Conservation (phyloP, 2,329 filamentous ascomycete genomes). For the Colletotrichum liriopes region DNA sequence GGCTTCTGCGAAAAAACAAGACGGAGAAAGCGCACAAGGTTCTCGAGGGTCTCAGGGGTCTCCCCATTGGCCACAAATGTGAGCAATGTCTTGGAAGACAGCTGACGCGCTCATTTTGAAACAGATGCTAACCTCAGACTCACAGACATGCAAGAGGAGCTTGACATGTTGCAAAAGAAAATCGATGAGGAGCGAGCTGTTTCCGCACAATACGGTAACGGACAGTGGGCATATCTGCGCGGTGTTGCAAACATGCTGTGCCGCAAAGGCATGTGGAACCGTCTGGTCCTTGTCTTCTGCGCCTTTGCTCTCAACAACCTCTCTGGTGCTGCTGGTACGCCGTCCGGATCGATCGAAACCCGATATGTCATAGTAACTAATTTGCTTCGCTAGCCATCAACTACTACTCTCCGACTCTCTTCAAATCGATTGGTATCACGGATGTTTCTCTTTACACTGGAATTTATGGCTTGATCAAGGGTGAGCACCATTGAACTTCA, state of each 20-base stretch:
- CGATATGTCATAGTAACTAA: too few species aligned
- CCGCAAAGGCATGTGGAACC: slow-evolving; percentile 58
- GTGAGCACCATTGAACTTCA: neutral
- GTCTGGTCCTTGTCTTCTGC: slow-evolving; percentile 55
- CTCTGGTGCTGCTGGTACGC: slow-evolving; percentile 49
- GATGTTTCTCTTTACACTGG: slow-evolving; percentile 64
- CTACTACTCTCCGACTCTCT: slow-evolving; percentile 58
- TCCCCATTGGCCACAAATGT: slow-evolving; percentile 58
- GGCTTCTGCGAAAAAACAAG: slow-evolving; percentile 43
- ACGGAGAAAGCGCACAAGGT: slow-evolving; percentile 50
- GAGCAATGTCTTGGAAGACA: neutral
- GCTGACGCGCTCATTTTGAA: neutral
- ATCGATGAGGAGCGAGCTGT: slow-evolving; percentile 53
- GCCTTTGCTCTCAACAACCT: slow-evolving; percentile 58
- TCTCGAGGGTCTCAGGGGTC: slow-evolving; percentile 59
- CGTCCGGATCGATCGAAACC: neutral
- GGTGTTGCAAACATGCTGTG: slow-evolving; percentile 54
- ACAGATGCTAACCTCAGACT: neutral
- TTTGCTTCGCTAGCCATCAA: slow-evolving; percentile 52
- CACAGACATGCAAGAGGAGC: slow-evolving; percentile 60
- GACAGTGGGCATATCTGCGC: slow-evolving; percentile 53
- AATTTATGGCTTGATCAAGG: slow-evolving; percentile 64
- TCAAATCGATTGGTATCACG: slow-evolving; percentile 61
- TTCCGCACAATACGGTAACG: slow-evolving; percentile 51
- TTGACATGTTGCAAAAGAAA: slow-evolving; percentile 60